Conservation (phyloP, 2,329 filamentous ascomycete species). For the Aspergillus tamarii region DNA sequence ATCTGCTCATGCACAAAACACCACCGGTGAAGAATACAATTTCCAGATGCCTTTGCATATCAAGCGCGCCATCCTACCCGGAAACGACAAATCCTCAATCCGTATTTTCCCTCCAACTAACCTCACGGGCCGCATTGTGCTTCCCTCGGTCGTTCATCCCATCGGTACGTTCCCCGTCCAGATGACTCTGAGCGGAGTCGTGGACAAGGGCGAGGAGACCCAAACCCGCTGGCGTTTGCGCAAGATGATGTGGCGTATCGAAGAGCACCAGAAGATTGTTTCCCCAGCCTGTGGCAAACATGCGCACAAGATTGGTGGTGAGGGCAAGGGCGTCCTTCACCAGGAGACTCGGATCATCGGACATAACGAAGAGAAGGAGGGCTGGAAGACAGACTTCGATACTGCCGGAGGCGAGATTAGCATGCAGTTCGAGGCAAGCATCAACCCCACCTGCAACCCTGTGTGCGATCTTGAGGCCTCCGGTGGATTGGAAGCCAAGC, state of each 20-base stretch:
- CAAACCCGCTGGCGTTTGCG: constrained; percentile 87
- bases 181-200: constrained; percentile 83
- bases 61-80: constrained; percentile 77
- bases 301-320: constrained; percentile 64
- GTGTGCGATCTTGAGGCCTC: constrained; percentile 76
- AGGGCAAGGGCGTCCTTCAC: constrained; percentile 72
- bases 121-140: constrained; percentile 81
- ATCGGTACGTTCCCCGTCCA: constrained; percentile 78
- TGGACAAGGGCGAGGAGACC: constrained; percentile 68
- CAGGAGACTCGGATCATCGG: constrained; percentile 77
- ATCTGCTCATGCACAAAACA: constrained; percentile 65
- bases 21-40: constrained; percentile 64
- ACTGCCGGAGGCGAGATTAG: constrained; percentile 74
- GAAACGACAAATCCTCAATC: constrained; percentile 82
- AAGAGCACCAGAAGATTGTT: constrained; percentile 80
- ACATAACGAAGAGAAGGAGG: constrained; percentile 77
- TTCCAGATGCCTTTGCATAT: constrained; percentile 72
- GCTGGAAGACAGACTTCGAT: constrained; percentile 84
- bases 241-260: constrained; percentile 89
- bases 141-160: constrained; percentile 82
- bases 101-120: constrained; percentile 97
- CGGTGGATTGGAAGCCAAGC: constrained; percentile 76
- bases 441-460: constrained; percentile 65
- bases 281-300: constrained; percentile 82
- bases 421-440: constrained; percentile 72